These are phyloP conservation scores for Cyclocybe cylindracea DNA, from an alignment of 768 basidiomycete genomes.

Conservation along the genomic window DNA sequence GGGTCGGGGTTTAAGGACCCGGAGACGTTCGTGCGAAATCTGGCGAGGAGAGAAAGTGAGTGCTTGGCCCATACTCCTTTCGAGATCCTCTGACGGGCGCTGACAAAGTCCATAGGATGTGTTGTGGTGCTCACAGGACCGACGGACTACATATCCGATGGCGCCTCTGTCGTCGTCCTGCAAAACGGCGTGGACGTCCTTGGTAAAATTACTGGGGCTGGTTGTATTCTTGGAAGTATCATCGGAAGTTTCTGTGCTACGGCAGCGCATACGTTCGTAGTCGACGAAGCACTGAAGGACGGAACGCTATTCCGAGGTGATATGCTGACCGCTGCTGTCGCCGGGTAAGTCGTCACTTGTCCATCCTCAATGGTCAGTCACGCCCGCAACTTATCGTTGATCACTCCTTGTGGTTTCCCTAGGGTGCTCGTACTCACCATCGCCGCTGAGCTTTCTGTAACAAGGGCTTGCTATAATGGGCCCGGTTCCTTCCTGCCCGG, in stretches of 20 bases:
- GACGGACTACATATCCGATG: conserved; percentile 85
- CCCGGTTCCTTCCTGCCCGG: conserved; percentile 67
- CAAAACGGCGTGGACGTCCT: conserved; percentile 76
- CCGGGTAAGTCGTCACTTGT: conserved; percentile 56
- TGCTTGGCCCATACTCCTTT: conserved; percentile 1
- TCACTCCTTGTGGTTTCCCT: conserved; percentile 10
- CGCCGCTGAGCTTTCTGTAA: conserved; percentile 60
- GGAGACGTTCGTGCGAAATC: conserved; percentile 58
- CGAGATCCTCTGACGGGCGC: not conserved
- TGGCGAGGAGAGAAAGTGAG: conserved; percentile 79
- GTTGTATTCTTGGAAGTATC: conserved; percentile 79
- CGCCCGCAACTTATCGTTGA: not conserved
- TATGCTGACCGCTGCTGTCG: conserved; percentile 73
- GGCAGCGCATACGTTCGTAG: conserved; percentile 40
- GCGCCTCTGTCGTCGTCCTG: conserved; percentile 62
- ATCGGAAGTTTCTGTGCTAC: conserved; percentile 83
- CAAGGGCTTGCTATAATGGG: conserved; percentile 50
- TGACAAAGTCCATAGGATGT: conserved; percentile 52
- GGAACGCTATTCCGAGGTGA: conserved; percentile 69
- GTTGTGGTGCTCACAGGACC: conserved; percentile 81
- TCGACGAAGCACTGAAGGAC: conserved; percentile 20
- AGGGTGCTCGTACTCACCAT: conserved; percentile 62
- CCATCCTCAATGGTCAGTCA: not conserved
- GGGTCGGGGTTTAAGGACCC: conserved; percentile 81
- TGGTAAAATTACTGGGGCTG: conserved; percentile 85